Conservation (phyloP, 2,329 filamentous ascomycete genomes). For the Meredithiella fracta region DNA sequence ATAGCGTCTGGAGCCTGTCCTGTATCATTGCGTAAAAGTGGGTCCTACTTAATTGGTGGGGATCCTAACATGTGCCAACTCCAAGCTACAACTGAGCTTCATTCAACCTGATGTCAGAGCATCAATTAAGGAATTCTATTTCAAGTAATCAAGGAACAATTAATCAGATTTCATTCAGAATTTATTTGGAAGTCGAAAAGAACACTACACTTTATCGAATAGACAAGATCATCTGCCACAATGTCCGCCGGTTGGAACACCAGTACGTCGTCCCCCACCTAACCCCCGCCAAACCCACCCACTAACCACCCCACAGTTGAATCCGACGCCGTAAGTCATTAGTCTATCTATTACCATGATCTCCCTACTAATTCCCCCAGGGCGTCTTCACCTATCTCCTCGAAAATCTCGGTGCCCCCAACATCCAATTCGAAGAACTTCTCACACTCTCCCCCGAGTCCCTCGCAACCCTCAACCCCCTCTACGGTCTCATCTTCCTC, state of each 20-base stretch:
- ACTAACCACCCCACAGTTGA: constrained; percentile 40
- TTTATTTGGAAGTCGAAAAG: too few species aligned
- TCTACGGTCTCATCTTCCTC: constrained; percentile 96
- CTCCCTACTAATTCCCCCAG: constrained; percentile 24
- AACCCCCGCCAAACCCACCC: neutral
- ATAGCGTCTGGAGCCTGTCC: too few species aligned
- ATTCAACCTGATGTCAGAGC: neutral
- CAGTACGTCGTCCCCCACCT: constrained; percentile 31
- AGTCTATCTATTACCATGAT: constrained; percentile 9
- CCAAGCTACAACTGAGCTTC: neutral
- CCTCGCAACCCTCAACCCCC: constrained; percentile 52
- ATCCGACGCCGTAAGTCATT: constrained; percentile 65
- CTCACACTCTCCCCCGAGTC: constrained; percentile 68
- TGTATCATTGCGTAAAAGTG: neutral
- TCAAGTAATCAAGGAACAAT: too few species aligned
- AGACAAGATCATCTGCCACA: neutral
- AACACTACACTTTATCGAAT: neutral
- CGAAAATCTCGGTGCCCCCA: constrained; percentile 74
- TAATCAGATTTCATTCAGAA: too few species aligned
- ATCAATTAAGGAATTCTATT: too few species aligned
- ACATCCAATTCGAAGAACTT: constrained; percentile 94
- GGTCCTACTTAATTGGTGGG: neutral
- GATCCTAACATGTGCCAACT: neutral
- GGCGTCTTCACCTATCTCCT: constrained; percentile 96
- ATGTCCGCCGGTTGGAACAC: constrained; percentile 72